Percentiles rank a stretch among this genome's conserved stretches.
These are phyloP conservation scores for Rubroboletus pulcherrimus DNA, from an alignment of 768 basidiomycete genomes.

Conservation along the genomic window DNA sequence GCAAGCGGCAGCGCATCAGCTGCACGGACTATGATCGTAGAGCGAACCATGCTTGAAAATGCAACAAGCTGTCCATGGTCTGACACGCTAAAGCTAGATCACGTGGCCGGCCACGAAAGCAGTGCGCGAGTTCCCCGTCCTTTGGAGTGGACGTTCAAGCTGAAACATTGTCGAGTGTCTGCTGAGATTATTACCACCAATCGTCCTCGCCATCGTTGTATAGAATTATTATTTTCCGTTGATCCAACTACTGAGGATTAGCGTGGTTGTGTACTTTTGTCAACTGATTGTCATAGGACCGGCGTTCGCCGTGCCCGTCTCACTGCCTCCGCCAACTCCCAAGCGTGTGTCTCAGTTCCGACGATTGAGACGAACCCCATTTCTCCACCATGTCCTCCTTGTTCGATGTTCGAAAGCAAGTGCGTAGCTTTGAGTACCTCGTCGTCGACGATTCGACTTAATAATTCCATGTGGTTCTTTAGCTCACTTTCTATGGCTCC, in stretches of 20 bases:
- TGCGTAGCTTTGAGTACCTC: slow-evolving; percentile 22
- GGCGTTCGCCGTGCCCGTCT: background rate
- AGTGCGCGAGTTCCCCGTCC: background rate
- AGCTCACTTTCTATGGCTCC: slow-evolving; percentile 92
- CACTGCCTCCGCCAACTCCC: background rate
- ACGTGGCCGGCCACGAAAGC: slow-evolving; percentile 8
- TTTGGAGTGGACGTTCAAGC: background rate
- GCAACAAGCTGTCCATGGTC: background rate
- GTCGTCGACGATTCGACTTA: slow-evolving; percentile 6
- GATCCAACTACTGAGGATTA: background rate
- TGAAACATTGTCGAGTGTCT: background rate
- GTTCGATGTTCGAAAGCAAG: slow-evolving; percentile 72
- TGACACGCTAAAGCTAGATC: slow-evolving; percentile 4
- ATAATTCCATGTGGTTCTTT: slow-evolving; percentile 6
- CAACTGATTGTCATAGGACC: background rate
- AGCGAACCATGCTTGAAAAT: slow-evolving; percentile 64
- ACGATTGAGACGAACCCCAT: background rate
- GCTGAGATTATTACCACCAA: background rate
- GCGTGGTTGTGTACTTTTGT: background rate
- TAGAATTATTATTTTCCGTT: background rate
- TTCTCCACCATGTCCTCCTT: slow-evolving; percentile 36
- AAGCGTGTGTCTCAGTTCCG: background rate
- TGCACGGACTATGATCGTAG: slow-evolving; percentile 82
- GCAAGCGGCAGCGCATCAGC: slow-evolving; percentile 88
- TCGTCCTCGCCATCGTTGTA: background rate